Evolutionary conservation across 257 asterid species (phyloP).

Genomic region (Striga asiatica): DNA sequence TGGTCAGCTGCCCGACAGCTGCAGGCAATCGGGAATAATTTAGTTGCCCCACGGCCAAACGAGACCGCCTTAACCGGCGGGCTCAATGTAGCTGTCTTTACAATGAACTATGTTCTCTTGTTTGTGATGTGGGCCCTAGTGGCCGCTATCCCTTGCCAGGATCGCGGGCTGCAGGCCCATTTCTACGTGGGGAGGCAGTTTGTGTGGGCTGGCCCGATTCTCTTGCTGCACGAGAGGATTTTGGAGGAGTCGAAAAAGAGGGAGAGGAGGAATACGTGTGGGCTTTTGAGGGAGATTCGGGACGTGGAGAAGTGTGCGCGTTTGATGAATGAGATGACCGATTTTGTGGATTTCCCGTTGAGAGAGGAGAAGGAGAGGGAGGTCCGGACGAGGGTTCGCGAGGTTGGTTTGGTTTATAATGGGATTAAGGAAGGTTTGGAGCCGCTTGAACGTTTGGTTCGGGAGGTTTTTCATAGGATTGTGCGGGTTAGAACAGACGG

Average conservation of each 20-base stretch:
- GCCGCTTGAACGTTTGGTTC: conserved; percentile 63
- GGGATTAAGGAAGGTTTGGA: conserved; percentile 61
- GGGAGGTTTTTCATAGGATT: conserved; percentile 73
- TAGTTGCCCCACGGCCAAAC: conserved; percentile 45
- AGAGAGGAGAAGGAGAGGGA: conserved; percentile 59
- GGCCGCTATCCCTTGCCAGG: conserved; percentile 97
- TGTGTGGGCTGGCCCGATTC: conserved; percentile 51
- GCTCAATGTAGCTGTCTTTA: conserved; percentile 51
- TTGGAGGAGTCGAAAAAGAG: conserved; percentile 68
- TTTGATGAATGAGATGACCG: conserved; percentile 47
- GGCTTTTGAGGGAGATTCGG: conserved; percentile 79
- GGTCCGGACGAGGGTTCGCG: conserved; percentile 49
- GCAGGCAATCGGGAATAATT: conserved; percentile 69
- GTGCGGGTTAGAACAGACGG: conserved; percentile 70
- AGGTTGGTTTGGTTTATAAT: conserved; percentile 38
- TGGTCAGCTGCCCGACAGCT: conserved; percentile 94
- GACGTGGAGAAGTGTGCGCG: conserved; percentile 58
- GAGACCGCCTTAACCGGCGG: conserved; percentile 59
- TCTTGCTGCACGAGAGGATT: conserved; percentile 70
- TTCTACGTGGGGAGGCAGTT: conserved; percentile 45
- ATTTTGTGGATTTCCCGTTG: conserved; percentile 49
- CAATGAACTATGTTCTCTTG: conserved; percentile 71
- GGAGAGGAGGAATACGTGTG: conserved; percentile 59
- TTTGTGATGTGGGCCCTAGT: conserved; percentile 91
- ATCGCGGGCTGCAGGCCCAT: conserved; percentile 79